Evolutionary conservation across 176 grass and related monocot species (phyloP).

Genomic region (Carex myosuroides): DNA sequence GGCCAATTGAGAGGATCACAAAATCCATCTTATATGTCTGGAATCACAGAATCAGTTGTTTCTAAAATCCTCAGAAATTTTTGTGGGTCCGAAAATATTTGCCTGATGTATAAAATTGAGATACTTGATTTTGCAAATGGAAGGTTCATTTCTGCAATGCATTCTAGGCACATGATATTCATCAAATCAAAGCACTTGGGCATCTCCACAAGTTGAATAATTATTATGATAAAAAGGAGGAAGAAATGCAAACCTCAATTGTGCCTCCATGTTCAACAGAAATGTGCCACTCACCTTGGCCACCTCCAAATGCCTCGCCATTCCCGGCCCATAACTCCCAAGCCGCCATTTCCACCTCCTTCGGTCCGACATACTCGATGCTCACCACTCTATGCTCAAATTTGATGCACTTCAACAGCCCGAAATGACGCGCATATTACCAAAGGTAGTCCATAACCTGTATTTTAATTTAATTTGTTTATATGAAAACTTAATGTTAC

Average conservation of each 20-base stretch:
- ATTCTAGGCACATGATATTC: background rate
- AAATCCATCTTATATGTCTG: conserved; percentile 57
- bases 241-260: conserved; percentile 9
- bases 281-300: conserved; percentile 24
- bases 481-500: background rate
- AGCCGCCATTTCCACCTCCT: conserved; percentile 1
- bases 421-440: conserved; percentile 64
- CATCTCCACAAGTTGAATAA: too few species aligned
- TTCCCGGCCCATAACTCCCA: conserved; percentile 57
- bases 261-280: conserved; percentile 16
- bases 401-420: conserved; percentile 34
- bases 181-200: background rate
- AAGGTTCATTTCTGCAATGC: background rate
- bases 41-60: background rate
- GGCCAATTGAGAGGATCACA: conserved; percentile 65
- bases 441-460: conserved; percentile 49
- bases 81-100: background rate
- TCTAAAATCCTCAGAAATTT: background rate
- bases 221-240: background rate
- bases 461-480: background rate
- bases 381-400: conserved; percentile 33
- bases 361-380: conserved; percentile 30
- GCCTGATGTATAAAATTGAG: background rate
- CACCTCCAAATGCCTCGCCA: conserved; percentile 53
- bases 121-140: background rate